Evolutionary conservation across 1,284 basidiomycete species (phyloP).

Genomic region (Pseudozyma flocculosa): DNA sequence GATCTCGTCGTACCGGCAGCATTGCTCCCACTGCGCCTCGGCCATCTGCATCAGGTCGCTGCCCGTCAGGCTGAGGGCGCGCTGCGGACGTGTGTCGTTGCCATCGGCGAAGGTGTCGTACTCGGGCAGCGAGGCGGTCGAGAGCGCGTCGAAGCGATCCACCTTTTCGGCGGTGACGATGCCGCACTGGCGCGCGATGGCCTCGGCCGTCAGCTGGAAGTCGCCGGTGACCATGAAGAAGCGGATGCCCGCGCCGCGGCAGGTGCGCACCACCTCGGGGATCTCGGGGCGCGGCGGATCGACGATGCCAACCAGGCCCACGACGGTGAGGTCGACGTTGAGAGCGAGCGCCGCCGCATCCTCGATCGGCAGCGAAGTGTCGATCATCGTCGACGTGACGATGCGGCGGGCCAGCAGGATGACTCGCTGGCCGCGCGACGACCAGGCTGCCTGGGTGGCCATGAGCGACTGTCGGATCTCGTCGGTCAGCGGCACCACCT

Average conservation of each 20-base stretch:
- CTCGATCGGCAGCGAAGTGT: conserved; percentile 58
- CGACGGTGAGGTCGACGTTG: conserved; percentile 63
- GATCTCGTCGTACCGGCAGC: conserved; percentile 67
- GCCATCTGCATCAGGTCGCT: conserved; percentile 24
- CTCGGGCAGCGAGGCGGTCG: conserved; percentile 13
- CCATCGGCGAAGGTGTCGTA: conserved; percentile 22
- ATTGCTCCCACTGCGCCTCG: conserved; percentile 61
- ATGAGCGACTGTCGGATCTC: conserved; percentile 17
- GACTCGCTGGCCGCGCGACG: conserved; percentile 67
- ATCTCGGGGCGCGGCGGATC: conserved; percentile 69
- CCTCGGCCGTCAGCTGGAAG: conserved; percentile 63
- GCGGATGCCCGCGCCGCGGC: conserved; percentile 67
- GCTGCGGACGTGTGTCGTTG: conserved; percentile 25
- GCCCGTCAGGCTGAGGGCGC: conserved; percentile 23
- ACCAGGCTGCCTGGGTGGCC: conserved; percentile 59
- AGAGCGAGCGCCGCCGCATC: conserved; percentile 45
- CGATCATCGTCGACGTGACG: conserved; percentile 46
- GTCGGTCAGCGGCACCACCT: conserved; percentile 14
- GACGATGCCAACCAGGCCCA: conserved; percentile 68
- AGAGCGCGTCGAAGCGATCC: conserved; percentile 59
- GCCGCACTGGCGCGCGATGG: conserved; percentile 67
- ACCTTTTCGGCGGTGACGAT: conserved; percentile 63
- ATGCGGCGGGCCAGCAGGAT: conserved; percentile 61
- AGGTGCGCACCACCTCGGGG: conserved; percentile 62
- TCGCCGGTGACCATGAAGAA: conserved; percentile 73